Conservation (phyloP, 768 basidiomycete species). For the Mycena alexandri region DNA sequence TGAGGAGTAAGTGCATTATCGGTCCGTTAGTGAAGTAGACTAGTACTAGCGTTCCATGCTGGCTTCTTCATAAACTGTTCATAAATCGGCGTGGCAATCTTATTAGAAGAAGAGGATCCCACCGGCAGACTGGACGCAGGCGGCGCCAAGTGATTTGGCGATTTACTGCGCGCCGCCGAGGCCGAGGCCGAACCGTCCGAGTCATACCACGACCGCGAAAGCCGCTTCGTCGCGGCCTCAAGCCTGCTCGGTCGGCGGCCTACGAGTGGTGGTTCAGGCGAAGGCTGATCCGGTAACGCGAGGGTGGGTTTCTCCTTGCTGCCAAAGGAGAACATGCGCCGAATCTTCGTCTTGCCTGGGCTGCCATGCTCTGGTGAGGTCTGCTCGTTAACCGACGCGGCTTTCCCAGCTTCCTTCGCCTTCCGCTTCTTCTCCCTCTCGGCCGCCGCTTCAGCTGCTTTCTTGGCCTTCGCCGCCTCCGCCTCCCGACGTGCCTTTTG, state of each 20-base stretch:
- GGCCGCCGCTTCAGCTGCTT: constrained; percentile 23
- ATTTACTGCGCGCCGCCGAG: constrained; percentile 10
- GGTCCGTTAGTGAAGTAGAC: constrained; percentile 27
- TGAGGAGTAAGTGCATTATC: no score
- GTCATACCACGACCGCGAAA: constrained; percentile 37
- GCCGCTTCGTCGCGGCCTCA: constrained; percentile 35
- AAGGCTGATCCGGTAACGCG: constrained; percentile 20
- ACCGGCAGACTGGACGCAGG: constrained; percentile 4
- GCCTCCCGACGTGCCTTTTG: constrained; percentile 29
- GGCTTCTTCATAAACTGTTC: constrained; percentile 40
- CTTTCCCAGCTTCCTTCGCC: constrained; percentile 16
- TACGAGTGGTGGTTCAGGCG: constrained; percentile 26
- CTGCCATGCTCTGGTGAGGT: constrained; percentile 21
- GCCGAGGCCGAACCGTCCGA: constrained; percentile 17
- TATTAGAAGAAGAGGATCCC: constrained; percentile 9
- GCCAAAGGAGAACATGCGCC: constrained; percentile 36
- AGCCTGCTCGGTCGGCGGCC: constrained; percentile 34
- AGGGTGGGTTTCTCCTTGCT: constrained; percentile 31
- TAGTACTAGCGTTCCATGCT: constrained; percentile 37
- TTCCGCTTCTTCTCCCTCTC: constrained; percentile 27
- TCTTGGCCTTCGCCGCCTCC: constrained; percentile 30
- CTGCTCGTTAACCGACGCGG: constrained; percentile 8
- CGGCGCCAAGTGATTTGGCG: constrained; percentile 18
- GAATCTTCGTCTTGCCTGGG: constrained; percentile 31
- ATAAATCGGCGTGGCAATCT: constrained; percentile 35